Percentiles rank a stretch among this genome's conserved stretches.
phyloP scores from a whole-genome alignment of 352 stramenopile species.

The Globisporangium paddicum region DNA sequence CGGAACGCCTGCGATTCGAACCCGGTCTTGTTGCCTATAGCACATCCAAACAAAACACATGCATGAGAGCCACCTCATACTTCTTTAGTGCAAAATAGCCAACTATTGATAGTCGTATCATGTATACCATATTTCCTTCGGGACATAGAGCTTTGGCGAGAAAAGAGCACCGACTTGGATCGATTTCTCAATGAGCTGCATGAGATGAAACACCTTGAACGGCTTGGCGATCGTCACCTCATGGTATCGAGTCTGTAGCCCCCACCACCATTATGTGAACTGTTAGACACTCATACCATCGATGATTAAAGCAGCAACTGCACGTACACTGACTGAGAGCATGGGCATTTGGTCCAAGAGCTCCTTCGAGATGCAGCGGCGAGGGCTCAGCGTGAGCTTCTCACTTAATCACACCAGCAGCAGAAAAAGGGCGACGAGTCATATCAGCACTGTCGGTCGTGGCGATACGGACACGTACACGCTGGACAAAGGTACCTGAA shows the following conservation, averaged over 20 bases:
- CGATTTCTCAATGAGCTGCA: slow-evolving; percentile 77
- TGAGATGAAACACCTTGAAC: slow-evolving; percentile 73
- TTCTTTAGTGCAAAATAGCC: too few species aligned
- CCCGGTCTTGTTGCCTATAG: slow-evolving; percentile 52
- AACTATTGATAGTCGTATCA: background rate
- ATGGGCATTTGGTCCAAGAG: slow-evolving; percentile 66
- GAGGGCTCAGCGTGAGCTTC: slow-evolving; percentile 26
- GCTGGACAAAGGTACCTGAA: background rate
- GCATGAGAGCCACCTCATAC: too few species aligned
- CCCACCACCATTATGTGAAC: background rate
- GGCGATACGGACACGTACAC: background rate
- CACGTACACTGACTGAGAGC: slow-evolving; percentile 49
- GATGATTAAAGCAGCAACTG: background rate
- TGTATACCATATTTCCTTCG: slow-evolving; percentile 69
- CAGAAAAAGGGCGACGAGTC: background rate
- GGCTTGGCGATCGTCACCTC: slow-evolving; percentile 45
- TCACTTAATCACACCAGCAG: slow-evolving; percentile 15
- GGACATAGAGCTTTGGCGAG: slow-evolving; percentile 65
- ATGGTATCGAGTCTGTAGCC: slow-evolving; percentile 43
- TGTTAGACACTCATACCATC: background rate
- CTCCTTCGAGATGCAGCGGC: slow-evolving; percentile 60
- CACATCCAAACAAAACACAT: background rate
- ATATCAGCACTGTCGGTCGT: background rate
- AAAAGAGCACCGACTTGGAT: slow-evolving; percentile 74
- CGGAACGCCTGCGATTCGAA: slow-evolving; percentile 50